Conservation (phyloP, 257 asterid species). For the Linderniella brevidens region DNA sequence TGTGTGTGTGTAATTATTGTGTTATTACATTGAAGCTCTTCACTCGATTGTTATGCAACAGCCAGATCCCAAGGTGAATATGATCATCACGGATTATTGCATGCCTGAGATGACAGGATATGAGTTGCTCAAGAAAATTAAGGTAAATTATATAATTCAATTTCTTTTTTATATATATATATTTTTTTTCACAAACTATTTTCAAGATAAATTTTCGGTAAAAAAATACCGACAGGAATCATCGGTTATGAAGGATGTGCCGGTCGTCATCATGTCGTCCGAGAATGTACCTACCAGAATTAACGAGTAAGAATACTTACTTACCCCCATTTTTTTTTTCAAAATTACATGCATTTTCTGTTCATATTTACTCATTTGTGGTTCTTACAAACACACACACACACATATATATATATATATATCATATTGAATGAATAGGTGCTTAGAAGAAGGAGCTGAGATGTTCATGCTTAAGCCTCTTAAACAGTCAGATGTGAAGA, state of each 20-base stretch:
- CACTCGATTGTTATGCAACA: slow-evolving; percentile 9
- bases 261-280: slow-evolving; percentile 52
- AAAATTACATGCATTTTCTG: not conserved
- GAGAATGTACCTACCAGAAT: slow-evolving; percentile 54
- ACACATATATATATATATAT: not conserved
- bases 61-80: slow-evolving; percentile 27
- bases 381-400: too few species aligned
- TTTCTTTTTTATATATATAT: not conserved
- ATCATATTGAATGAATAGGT: not conserved
- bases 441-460: slow-evolving; percentile 46
- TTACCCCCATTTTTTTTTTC: not conserved
- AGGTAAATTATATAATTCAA: slow-evolving; percentile 16
- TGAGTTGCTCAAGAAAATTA: slow-evolving; percentile 53
- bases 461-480: slow-evolving; percentile 67
- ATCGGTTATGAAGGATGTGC: slow-evolving; percentile 40
- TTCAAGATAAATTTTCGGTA: not conserved
- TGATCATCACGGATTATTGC: slow-evolving; percentile 56
- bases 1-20: too few species aligned
- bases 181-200: not conserved
- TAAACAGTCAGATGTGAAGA: slow-evolving; percentile 38
- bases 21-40: not conserved
- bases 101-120: slow-evolving; percentile 71
- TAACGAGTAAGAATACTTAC: slow-evolving; percentile 21
- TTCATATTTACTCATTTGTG: not conserved
- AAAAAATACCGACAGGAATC: slow-evolving; percentile 26